A percentile compares a stretch with the other conserved stretches of the same genome.
These are phyloP conservation scores for Clavispora fructus DNA, from an alignment of 805 yeast species.

Conservation along the genomic window DNA sequence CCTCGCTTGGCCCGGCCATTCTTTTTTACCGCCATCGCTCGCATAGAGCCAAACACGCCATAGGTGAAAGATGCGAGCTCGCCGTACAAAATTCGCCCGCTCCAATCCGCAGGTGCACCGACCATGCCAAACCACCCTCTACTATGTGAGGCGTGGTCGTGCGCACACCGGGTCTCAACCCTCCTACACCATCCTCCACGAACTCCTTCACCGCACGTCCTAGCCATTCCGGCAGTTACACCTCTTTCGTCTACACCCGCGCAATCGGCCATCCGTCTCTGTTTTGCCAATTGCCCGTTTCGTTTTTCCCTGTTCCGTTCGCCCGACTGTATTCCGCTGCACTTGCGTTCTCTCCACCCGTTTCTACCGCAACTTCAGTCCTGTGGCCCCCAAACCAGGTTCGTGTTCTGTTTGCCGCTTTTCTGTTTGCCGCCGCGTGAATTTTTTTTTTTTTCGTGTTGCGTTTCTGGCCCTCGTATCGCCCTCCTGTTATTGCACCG, in stretches of 20 bases:
- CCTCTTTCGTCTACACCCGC: neutral
- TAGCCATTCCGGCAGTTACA: neutral
- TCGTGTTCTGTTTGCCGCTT: neutral
- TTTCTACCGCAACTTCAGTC: neutral
- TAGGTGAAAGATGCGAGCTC: too few relatives aligned
- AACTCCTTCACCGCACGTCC: neutral
- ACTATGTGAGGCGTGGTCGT: neutral
- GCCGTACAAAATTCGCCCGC: too few relatives aligned
- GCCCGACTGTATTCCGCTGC: neutral
- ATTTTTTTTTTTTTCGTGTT: neutral
- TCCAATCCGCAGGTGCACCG: too few relatives aligned
- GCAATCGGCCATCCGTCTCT: neutral
- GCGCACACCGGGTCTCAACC: neutral
- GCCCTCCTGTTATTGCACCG: neutral
- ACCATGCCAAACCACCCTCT: neutral
- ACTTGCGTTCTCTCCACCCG: neutral
- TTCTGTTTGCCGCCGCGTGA: neutral
- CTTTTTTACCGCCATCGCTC: too few relatives aligned
- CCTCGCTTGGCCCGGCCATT: too few relatives aligned
- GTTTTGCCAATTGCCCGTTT: neutral
- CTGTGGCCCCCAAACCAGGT: neutral
- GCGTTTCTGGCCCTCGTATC: neutral
- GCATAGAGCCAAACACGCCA: too few relatives aligned
- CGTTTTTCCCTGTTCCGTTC: neutral
- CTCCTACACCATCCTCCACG: constrained; percentile 1